Base-by-base conservation (phyloP, 2,329 filamentous ascomycete species). In the Dactylonectria macrodidyma region DNA sequence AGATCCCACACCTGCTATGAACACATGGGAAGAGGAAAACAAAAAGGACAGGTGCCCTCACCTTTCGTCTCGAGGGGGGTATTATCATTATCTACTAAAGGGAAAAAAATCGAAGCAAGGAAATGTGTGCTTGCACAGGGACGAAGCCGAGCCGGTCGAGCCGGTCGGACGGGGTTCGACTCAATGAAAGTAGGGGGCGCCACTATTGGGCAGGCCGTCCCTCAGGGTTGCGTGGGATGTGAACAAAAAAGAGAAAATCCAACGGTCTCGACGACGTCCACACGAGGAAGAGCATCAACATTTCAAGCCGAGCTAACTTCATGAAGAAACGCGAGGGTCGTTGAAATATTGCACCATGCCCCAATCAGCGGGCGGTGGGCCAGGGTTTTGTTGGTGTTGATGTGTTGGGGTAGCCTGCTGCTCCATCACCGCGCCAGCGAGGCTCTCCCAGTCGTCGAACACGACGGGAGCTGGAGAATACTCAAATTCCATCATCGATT, bases 401-500 rank as follows among this genome's bases (percentile, higher is more conserved):
- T 59, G 58, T 52, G 63, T 66, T 5, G 63, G 76, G 24, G 72
- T 62, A 10, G 69, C 71, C 62, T 81, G 79, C 48, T 80, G 79
- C 51, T 80, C 78, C 22, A 81, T 73, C 22, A 81, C 76, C 24
- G 79, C 74, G 24, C 79, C 78, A 26, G 78, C 72, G 34, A 84
- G 77, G 62, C 76, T 80, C 62, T 82, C 82, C 83, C 83, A 84
- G 66, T 83, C 81, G 2, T 83, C 80, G 51, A 84, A 83, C 10
- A 80, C 76, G 36, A 81, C 77, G 8, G 78, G 76, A 3, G 77
- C 76, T 3, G 82, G 77, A 34, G 82, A 81, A 68, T 81, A 84
- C 59, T 84, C 82, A 71, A 84, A 84, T 51, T 84, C 82, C 81
- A 85, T 84, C 72, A 81, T 78, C 10, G 75, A 72, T 33, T 81